Conservation (phyloP, 1,139 yeast genomes). For the Lodderomyces jiufengensis region DNA sequence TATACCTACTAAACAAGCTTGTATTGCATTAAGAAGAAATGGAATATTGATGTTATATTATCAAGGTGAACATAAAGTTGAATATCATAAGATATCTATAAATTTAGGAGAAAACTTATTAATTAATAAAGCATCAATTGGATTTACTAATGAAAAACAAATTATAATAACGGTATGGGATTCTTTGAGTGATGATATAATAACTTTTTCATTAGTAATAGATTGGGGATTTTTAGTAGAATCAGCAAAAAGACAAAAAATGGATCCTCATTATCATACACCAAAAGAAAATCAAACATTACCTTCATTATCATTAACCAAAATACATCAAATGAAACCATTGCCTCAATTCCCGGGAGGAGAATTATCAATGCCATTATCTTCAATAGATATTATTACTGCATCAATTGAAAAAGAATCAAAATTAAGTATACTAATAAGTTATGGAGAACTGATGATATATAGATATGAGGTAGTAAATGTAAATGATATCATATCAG, state of each 20-base stretch:
- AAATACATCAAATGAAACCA: constrained; percentile 31
- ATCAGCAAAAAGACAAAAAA: constrained; percentile 46
- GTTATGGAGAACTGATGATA: constrained; percentile 23
- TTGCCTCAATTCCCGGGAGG: constrained; percentile 17
- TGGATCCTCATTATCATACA: constrained; percentile 51
- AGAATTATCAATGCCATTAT: constrained; percentile 15
- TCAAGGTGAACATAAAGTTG: constrained; percentile 62
- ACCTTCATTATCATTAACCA: constrained; percentile 24
- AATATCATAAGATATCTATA: constrained; percentile 40
- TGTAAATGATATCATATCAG: constrained; percentile 23
- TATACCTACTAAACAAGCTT: constrained; percentile 63
- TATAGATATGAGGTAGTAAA: constrained; percentile 36
- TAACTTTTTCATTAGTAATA: constrained; percentile 45
- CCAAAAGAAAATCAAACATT: constrained; percentile 35
- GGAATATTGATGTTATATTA: constrained; percentile 59
- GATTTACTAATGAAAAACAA: constrained; percentile 50
- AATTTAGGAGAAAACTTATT: constrained; percentile 22
- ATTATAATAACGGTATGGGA: constrained; percentile 50
- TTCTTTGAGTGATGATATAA: constrained; percentile 34
- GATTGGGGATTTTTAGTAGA: constrained; percentile 61
- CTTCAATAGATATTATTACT: constrained; percentile 40
- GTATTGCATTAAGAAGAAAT: constrained; percentile 60
- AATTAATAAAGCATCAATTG: constrained; percentile 54
- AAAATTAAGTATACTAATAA: constrained; percentile 36
- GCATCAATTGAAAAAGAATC: constrained; percentile 36